Evolutionary conservation across 2,329 filamentous ascomycete genomes (phyloP).

Genomic region (Diaporthe aspalathi): DNA sequence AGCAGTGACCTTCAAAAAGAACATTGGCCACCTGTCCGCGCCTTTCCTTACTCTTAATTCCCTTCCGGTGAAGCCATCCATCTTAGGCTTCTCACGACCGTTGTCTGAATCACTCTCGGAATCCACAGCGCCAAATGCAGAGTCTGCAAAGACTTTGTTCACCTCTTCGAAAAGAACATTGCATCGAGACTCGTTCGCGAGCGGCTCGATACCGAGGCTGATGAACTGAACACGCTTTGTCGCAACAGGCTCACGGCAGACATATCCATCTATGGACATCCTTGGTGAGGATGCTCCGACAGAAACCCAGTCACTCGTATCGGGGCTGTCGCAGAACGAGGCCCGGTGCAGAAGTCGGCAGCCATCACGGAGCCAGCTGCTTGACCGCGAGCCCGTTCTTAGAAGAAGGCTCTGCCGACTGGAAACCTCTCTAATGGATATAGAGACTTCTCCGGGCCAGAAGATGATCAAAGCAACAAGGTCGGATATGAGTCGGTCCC

Average conservation of each 20-base stretch:
- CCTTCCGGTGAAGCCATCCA: conserved; percentile 59
- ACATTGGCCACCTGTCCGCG: conserved; percentile 89
- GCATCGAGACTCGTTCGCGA: conserved; percentile 65
- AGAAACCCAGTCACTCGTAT: conserved; percentile 73
- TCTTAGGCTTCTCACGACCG: conserved; percentile 51
- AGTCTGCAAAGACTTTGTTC: conserved; percentile 80
- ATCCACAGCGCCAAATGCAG: conserved; percentile 77
- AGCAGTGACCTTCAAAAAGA: conserved; percentile 75
- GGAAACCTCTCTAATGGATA: conserved; percentile 68
- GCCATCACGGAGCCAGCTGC: conserved; percentile 24
- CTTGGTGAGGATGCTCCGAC: conserved; percentile 73
- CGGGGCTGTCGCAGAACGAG: conserved; percentile 66
- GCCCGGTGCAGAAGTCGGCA: conserved; percentile 72
- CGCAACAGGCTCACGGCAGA: conserved; percentile 77
- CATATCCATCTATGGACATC: conserved; percentile 74
- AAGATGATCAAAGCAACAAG: conserved; percentile 76
- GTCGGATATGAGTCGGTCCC: conserved; percentile 70
- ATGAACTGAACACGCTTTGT: conserved; percentile 84
- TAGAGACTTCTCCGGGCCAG: conserved; percentile 67
- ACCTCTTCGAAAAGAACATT: conserved; percentile 81
- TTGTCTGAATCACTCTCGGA: conserved; percentile 54
- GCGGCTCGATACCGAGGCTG: conserved; percentile 77
- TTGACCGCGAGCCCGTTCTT: conserved; percentile 26
- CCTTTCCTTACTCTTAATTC: conserved; percentile 71
- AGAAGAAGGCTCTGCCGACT: conserved; percentile 54